These are phyloP conservation scores for Brassica rapa DNA, from an alignment of 345 rosid species.

Conservation along the genomic window DNA sequence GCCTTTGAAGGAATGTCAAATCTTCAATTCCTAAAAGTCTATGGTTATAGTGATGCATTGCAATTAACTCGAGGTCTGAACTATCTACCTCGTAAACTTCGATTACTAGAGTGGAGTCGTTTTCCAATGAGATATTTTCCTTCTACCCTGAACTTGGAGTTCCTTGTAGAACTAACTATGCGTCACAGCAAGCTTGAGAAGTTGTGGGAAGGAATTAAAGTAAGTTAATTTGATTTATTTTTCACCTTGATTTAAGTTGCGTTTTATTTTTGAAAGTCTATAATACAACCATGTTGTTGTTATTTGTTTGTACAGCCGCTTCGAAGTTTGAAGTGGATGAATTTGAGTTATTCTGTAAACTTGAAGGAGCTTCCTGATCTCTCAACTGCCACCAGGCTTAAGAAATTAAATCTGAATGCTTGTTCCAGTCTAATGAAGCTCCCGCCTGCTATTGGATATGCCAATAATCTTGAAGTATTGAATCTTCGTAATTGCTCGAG, in stretches of 20 bases:
- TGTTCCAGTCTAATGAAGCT: no score
- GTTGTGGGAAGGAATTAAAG: slow-evolving; percentile 30
- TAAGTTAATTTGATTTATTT: background rate
- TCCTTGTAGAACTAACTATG: slow-evolving; percentile 21
- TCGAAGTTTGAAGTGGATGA: slow-evolving; percentile 15
- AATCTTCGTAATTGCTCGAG: no score
- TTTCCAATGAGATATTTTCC: slow-evolving; percentile 29
- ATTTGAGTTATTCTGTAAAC: background rate
- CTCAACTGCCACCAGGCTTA: background rate
- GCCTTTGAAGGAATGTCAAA: background rate
- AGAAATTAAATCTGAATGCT: no score
- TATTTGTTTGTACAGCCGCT: slow-evolving; percentile 14
- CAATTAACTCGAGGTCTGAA: background rate
- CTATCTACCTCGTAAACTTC: background rate
- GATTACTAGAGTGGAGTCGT: slow-evolving; percentile 16
- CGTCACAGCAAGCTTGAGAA: background rate
- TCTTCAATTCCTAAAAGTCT: background rate
- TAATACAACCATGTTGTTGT: background rate
- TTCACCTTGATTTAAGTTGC: background rate
- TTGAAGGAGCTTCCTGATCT: slow-evolving; percentile 21
- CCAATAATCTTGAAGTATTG: no score
- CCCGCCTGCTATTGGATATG: no score
- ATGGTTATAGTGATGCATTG: background rate
- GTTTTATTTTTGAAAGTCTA: no score
- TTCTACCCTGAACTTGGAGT: background rate